A percentile compares a stretch with the other conserved stretches of the same genome.
These are phyloP conservation scores for Epichloe bromicola DNA, from an alignment of 2,329 filamentous ascomycete genomes.

Conservation along the genomic window DNA sequence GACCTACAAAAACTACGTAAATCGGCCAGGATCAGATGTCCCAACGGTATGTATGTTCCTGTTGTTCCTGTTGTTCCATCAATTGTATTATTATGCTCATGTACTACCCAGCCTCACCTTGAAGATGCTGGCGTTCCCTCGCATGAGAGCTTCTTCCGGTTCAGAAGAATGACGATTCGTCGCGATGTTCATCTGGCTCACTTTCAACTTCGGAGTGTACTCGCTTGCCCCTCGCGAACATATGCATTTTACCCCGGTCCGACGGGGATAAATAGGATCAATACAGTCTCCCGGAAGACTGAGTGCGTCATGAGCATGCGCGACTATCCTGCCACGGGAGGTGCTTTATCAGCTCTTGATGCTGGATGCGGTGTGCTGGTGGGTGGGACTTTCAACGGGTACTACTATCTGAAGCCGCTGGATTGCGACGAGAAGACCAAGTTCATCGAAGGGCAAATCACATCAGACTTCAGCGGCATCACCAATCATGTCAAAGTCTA, in stretches of 20 bases:
- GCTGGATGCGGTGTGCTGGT: constrained; percentile 42
- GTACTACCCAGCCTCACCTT: constrained; percentile 4
- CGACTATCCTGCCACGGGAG: constrained; percentile 21
- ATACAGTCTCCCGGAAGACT: constrained; percentile 33
- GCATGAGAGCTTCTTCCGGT: constrained; percentile 41
- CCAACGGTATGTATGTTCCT: constrained; percentile 37
- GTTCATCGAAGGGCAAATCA: constrained; percentile 34
- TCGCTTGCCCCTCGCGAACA: constrained; percentile 42
- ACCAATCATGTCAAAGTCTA: constrained; percentile 53
- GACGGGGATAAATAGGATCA: constrained; percentile 36
- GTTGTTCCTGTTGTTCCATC: constrained; percentile 16
- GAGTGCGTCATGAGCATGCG: constrained; percentile 33
- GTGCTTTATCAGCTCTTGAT: constrained; percentile 37
- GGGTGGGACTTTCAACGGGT: constrained; percentile 44
- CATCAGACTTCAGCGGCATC: constrained; percentile 37
- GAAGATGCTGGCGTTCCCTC: constrained; percentile 20
- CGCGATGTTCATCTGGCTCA: constrained; percentile 44
- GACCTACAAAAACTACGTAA: constrained; percentile 47
- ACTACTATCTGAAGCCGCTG: constrained; percentile 37
- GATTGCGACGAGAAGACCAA: constrained; percentile 24
- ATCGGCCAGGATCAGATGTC: constrained; percentile 32
- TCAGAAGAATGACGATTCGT: constrained; percentile 42
- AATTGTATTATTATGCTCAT: not conserved
- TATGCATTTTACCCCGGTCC: constrained; percentile 43
- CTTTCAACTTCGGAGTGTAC: constrained; percentile 51